A percentile compares a stretch with the other conserved stretches of the same genome.
phyloP scores from a whole-genome alignment of 192 early-diverging fungal genomes.

The Jimgerdemannia flammicorona region DNA sequence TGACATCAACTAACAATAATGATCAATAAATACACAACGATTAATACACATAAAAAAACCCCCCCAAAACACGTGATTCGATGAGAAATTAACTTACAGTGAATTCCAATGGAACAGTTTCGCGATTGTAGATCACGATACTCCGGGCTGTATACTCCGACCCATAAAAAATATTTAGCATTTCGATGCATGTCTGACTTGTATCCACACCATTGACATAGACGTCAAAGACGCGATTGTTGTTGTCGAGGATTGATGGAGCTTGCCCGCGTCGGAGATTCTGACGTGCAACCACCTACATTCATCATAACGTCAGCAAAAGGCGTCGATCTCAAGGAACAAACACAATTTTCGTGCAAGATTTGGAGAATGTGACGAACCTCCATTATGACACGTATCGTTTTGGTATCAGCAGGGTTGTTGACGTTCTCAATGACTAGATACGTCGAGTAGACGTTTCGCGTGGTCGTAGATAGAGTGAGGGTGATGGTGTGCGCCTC shows the following conservation, averaged over 20 bases:
- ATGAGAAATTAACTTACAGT: constrained; percentile 36
- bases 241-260: constrained; percentile 28
- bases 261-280: constrained; percentile 35
- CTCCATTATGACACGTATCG: constrained; percentile 68
- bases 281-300: constrained; percentile 43
- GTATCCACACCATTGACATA: constrained; percentile 61
- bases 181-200: constrained; percentile 51
- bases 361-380: constrained; percentile 17
- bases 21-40: neutral
- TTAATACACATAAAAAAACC: neutral
- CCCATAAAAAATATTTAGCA: constrained; percentile 70
- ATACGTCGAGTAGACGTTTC: constrained; percentile 71
- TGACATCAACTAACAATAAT: constrained; percentile 45
- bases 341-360: too few species aligned
- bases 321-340: neutral
- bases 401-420: constrained; percentile 70
- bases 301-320: neutral
- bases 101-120: constrained; percentile 73
- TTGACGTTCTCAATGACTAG: constrained; percentile 69
- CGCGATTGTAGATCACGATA: constrained; percentile 73
- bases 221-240: constrained; percentile 71
- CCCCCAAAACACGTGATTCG: neutral
- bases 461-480: constrained; percentile 50
- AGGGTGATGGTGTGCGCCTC: constrained; percentile 56
- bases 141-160: constrained; percentile 66